Percentiles rank a stretch among this genome's conserved stretches.
These are phyloP conservation scores for Erodium texanum DNA, from an alignment of 441 rosid genomes.

Conservation along the genomic window DNA sequence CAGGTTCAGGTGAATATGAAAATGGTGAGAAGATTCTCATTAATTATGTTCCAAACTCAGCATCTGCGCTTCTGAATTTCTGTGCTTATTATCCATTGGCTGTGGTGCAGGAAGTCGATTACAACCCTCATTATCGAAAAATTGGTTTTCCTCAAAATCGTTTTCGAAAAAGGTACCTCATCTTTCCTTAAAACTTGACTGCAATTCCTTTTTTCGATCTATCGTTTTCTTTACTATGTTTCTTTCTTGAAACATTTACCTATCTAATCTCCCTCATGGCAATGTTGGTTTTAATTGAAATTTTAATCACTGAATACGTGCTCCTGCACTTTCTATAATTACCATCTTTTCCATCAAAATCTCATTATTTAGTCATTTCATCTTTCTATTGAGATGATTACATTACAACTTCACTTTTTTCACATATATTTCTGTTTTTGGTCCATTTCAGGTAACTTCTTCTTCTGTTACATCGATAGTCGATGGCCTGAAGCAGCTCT, in stretches of 20 bases:
- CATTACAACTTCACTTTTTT: not conserved
- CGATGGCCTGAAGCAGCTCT: conserved; percentile 84
- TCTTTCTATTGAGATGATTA: too few relatives aligned
- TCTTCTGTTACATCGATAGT: conserved; percentile 84
- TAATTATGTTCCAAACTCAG: not conserved
- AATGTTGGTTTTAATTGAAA: not conserved
- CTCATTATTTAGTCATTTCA: not conserved
- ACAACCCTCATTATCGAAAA: not conserved
- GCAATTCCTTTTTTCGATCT: too few relatives aligned
- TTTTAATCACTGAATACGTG: not conserved
- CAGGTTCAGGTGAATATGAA: not conserved
- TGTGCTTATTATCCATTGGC: not conserved
- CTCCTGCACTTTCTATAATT: not conserved
- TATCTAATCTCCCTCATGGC: not conserved
- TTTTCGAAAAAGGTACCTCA: not conserved
- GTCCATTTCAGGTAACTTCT: conserved; percentile 48
- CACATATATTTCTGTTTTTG: not conserved
- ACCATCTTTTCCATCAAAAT: not conserved
- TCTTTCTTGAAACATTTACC: not conserved
- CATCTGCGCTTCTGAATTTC: not conserved
- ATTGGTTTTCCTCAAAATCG: not conserved
- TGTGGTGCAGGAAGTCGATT: not conserved
- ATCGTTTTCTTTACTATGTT: too few relatives aligned
- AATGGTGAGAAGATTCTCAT: not conserved
- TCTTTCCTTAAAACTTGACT: too few relatives aligned